Evolutionary conservation across 1,284 basidiomycete genomes (phyloP), one percentile per base, ranked within the genome.

Genomic region (Amylostereum areolatum): DNA sequence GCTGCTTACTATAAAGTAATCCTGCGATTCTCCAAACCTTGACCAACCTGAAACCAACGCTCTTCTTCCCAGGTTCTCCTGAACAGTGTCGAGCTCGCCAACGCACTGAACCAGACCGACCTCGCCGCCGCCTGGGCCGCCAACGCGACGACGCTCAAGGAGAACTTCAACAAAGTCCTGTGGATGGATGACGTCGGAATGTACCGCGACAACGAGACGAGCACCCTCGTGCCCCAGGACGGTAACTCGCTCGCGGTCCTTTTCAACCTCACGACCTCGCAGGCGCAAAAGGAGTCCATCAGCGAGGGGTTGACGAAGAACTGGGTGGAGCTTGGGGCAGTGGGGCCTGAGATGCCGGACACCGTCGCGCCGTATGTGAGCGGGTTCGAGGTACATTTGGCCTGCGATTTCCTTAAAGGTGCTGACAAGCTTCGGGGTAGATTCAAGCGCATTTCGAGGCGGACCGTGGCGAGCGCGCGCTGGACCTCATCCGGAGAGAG

Each of bases 371-470:
- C 25, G 30, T 42, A 37, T 40, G 32, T 32, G n/a, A 30, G n/a
- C 30, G 29, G 28, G 6, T 2, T 44, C 4, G 34, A 78, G 75
- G 41, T 43, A n/a, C 28, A 3, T 43, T 25, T 7, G 25, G 9
- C 25, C 10, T 28, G 25, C n/a, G 24, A 24, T 18, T 29, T 25
- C 8, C 39, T 29, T 10, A 28, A 11, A 25, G 11, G 25, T 8
- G 11, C 39, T 25, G 11, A 29, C 41, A 29, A 29, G 41, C 2
- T 27, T 25, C 30, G 28, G 27, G 37, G 37, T n/a, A 43, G 41
- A 58, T 78, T 8, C 71, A 75, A 65, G 75, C 75, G 7, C 76
- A 79, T 56, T 77, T 78, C 48, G 66, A 67, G 10, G 68, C 75
- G 0, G 73, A 70, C 5, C 67, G 74, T 54, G 74, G 72, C 42